A percentile compares a stretch with the other conserved stretches of the same genome.
Conservation (phyloP, 148 eudicot species). For the Vaccinium macrocarpon region DNA sequence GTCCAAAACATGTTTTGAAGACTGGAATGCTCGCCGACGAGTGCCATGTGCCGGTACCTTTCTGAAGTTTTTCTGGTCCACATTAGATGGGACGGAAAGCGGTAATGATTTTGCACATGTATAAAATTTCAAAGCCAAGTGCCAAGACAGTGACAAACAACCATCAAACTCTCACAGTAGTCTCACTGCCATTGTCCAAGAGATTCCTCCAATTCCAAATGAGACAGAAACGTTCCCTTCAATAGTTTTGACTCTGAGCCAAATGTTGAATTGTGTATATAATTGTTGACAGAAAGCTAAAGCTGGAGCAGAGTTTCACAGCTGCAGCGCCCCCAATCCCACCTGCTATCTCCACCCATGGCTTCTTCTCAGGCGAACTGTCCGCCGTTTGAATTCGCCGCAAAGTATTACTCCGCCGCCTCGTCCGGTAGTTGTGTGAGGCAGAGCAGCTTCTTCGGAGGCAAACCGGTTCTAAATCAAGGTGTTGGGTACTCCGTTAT, state of each 20-base stretch:
- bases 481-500: slow-evolving; percentile 82
- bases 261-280: background rate
- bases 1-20: no score
- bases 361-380: slow-evolving; percentile 30
- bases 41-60: no score
- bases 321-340: background rate
- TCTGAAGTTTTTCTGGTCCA: no score
- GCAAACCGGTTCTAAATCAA: slow-evolving; percentile 72
- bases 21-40: no score
- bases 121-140: no score
- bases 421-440: slow-evolving; percentile 50
- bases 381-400: slow-evolving; percentile 51
- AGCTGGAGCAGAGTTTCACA: background rate
- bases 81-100: no score
- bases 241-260: background rate
- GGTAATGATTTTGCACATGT: no score
- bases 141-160: no score
- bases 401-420: slow-evolving; percentile 37
- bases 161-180: no score
- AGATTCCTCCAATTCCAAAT: background rate
- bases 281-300: background rate
- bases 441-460: slow-evolving; percentile 67
- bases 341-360: slow-evolving; percentile 14
- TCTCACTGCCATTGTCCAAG: no score
- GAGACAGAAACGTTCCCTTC: background rate